Percentiles rank a stretch among this genome's conserved stretches.
Conservation (phyloP, 345 rosid species). For the Toxicodendron radicans region DNA sequence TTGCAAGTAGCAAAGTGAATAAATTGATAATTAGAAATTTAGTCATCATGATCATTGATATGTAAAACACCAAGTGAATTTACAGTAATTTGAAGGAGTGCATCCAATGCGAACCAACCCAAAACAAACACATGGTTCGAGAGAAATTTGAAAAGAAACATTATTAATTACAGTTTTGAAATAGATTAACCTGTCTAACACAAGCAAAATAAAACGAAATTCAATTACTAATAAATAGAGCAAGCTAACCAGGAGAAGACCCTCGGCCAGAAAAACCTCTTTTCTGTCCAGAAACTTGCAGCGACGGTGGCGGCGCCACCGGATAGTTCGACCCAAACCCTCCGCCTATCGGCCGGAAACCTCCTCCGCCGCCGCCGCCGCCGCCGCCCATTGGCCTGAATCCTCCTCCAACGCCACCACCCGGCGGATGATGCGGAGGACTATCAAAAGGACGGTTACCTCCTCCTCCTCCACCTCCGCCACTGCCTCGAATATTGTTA, state of each 20-base stretch:
- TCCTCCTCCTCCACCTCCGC: slow-evolving; percentile 34
- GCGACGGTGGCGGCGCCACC: slow-evolving; percentile 28
- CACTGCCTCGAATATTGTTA: slow-evolving; percentile 42
- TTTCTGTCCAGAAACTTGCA: slow-evolving; percentile 61
- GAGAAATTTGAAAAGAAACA: too few species aligned
- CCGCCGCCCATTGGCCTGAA: slow-evolving; percentile 35
- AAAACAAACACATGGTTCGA: neutral
- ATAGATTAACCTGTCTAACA: neutral
- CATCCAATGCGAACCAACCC: neutral
- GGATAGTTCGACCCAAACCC: slow-evolving; percentile 39
- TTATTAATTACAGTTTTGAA: neutral
- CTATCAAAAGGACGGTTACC: slow-evolving; percentile 55
- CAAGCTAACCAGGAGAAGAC: slow-evolving; percentile 42
- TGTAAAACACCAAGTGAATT: neutral
- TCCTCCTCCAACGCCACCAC: slow-evolving; percentile 32
- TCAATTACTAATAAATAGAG: neutral
- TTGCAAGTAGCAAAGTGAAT: neutral
- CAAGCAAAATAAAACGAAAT: neutral
- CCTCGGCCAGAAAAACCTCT: slow-evolving; percentile 52
- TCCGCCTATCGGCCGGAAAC: slow-evolving; percentile 40
- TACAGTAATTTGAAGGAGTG: neutral
- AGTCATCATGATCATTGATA: neutral
- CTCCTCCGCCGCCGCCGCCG: slow-evolving; percentile 31
- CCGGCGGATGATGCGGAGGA: slow-evolving; percentile 50
- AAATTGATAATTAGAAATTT: neutral